Conservation (phyloP, 495 filamentous ascomycete species). For the Trichoderma orchidacearum region DNA sequence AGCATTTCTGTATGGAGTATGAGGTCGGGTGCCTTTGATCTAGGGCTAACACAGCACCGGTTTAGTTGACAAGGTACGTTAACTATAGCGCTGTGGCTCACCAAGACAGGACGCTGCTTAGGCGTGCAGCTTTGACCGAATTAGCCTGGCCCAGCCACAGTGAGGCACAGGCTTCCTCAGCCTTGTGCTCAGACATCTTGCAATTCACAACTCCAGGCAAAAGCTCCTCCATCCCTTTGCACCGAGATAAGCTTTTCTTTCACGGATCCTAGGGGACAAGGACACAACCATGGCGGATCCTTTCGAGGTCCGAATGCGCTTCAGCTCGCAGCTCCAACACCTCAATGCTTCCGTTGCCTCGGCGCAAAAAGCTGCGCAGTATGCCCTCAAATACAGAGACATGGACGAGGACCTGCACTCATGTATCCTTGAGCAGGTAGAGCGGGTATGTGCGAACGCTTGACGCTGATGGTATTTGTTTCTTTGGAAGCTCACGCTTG, state of each 20-base stretch:
- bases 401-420: slow-evolving; percentile 94
- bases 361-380: slow-evolving; percentile 83
- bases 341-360: slow-evolving; percentile 82
- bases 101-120: too few species aligned
- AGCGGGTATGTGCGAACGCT: slow-evolving; percentile 39
- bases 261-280: not conserved
- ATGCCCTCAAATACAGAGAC: slow-evolving; percentile 83
- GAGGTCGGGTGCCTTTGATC: not conserved
- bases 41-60: too few species aligned
- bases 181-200: not conserved
- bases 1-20: not conserved
- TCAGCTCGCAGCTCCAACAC: slow-evolving; percentile 74
- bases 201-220: too few species aligned
- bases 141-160: not conserved
- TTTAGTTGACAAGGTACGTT: too few species aligned
- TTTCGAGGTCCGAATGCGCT: slow-evolving; percentile 96
- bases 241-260: not conserved
- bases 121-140: not conserved
- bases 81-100: too few species aligned
- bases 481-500: not conserved
- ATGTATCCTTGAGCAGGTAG: slow-evolving; percentile 91
- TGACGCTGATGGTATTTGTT: not conserved
- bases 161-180: not conserved
- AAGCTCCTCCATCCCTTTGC: too few species aligned
- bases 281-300: slow-evolving; percentile 56